phyloP scores from a whole-genome alignment of 2,329 filamentous ascomycete genomes.

The Dendrostoma leiphaemia region DNA sequence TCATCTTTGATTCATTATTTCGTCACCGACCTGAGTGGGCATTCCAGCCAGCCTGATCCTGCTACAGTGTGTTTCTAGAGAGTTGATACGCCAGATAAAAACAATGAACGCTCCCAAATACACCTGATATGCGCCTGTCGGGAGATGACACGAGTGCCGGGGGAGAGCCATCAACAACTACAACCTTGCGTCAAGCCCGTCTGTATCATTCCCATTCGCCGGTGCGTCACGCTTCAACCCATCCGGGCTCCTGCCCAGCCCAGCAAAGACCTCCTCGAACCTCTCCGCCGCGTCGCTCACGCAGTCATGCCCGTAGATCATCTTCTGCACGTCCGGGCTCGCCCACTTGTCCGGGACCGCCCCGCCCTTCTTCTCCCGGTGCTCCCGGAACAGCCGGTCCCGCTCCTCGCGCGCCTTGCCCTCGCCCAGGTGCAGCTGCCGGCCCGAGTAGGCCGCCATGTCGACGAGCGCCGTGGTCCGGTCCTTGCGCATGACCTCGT shows the following conservation, averaged over 20 bases:
- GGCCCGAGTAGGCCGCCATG: conserved; percentile 49
- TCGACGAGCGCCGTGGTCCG: conserved; percentile 52
- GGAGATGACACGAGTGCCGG: no score
- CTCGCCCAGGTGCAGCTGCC: conserved; percentile 57
- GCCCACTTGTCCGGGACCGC: conserved; percentile 67
- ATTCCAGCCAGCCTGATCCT: no score
- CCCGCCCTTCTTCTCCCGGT: conserved; percentile 44
- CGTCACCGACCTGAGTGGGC: no score
- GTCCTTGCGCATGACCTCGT: conserved; percentile 56
- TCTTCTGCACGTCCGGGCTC: conserved; percentile 65
- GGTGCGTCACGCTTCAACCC: background rate
- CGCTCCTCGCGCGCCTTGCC: conserved; percentile 58
- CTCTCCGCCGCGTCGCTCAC: conserved; percentile 50
- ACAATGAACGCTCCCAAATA: no score
- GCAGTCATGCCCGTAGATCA: conserved; percentile 65
- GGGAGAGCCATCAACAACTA: no score
- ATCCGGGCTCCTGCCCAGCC: background rate
- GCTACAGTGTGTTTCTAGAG: no score
- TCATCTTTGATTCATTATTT: no score
- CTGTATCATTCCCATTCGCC: no score
- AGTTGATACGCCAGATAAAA: no score
- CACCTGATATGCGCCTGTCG: no score
- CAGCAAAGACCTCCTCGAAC: conserved; percentile 47
- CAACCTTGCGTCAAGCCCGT: no score
- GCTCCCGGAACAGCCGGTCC: conserved; percentile 53